These are phyloP conservation scores for Pichia sp. DNA, from an alignment of 1,139 yeast species.

Conservation along the genomic window DNA sequence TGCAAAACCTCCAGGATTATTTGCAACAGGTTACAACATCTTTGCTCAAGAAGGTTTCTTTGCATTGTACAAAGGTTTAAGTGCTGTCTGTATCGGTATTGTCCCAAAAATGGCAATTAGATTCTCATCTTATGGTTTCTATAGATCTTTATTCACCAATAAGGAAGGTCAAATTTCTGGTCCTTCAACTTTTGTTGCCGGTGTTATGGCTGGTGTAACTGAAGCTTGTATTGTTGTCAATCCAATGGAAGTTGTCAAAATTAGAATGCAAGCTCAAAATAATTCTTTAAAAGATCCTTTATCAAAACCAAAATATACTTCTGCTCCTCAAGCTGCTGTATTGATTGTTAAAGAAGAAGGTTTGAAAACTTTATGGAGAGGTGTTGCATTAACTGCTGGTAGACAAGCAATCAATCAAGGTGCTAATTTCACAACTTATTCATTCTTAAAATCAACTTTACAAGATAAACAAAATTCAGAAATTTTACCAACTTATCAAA, in stretches of 20 bases:
- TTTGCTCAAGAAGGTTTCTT: slow-evolving; percentile 75
- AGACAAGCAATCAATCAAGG: slow-evolving; percentile 99
- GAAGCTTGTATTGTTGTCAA: slow-evolving; percentile 93
- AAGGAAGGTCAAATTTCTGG: slow-evolving; percentile 63
- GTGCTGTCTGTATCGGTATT: slow-evolving; percentile 95
- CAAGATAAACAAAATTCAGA: slow-evolving; percentile 59
- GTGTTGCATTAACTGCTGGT: slow-evolving; percentile 92
- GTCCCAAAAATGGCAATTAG: slow-evolving; percentile 98
- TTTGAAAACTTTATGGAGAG: slow-evolving; percentile 78
- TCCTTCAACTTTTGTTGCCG: slow-evolving; percentile 74
- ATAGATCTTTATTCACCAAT: slow-evolving; percentile 61
- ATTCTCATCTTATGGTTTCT: slow-evolving; percentile 88
- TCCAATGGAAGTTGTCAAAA: slow-evolving; percentile 96
- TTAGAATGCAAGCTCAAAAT: slow-evolving; percentile 92
- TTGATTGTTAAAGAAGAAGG: slow-evolving; percentile 90
- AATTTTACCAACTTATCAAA: slow-evolving; percentile 85
- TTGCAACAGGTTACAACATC: slow-evolving; percentile 72
- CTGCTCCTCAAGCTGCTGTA: slow-evolving; percentile 87
- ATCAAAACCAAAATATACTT: slow-evolving; percentile 71
- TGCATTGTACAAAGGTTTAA: slow-evolving; percentile 90
- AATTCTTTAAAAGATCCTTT: slow-evolving; percentile 73
- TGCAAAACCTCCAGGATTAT: slow-evolving; percentile 74
- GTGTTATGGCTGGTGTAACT: slow-evolving; percentile 96
- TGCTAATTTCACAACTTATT: slow-evolving; percentile 93
- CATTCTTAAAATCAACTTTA: slow-evolving; percentile 68